Evolutionary conservation across 371 early-diverging fungal species (phyloP).

Genomic region (Entomophthora muscae): DNA sequence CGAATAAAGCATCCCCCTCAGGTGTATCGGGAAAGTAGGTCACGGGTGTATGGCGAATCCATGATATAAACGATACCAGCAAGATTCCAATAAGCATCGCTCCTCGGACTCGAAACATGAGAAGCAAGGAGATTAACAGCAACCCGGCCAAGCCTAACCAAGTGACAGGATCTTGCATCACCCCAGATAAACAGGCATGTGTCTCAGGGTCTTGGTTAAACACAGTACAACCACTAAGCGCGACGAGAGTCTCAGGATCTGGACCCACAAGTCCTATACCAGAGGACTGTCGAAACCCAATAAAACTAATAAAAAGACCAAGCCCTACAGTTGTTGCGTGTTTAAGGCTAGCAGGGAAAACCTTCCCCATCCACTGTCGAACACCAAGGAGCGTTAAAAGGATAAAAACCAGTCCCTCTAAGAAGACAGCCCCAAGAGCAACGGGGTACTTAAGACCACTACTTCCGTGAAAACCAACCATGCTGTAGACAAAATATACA

Average conservation of each 20-base stretch:
- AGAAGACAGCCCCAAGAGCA: constrained; percentile 59
- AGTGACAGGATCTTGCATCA: constrained; percentile 43
- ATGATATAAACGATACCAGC: constrained; percentile 43
- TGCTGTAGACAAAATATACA: constrained; percentile 63
- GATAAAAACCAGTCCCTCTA: constrained; percentile 60
- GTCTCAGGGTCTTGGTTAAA: constrained; percentile 25
- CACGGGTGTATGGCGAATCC: constrained; percentile 40
- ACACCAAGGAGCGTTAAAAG: constrained; percentile 48
- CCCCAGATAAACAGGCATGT: constrained; percentile 29
- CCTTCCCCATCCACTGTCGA: constrained; percentile 54
- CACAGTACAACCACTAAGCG: constrained; percentile 45
- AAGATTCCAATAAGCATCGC: constrained; percentile 52
- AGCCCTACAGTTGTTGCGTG: constrained; percentile 58
- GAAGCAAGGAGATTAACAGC: constrained; percentile 38
- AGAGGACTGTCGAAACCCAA: constrained; percentile 52
- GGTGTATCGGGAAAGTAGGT: constrained; percentile 55
- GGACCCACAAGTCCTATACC: constrained; percentile 52
- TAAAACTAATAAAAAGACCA: constrained; percentile 52
- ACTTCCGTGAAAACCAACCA: constrained; percentile 56
- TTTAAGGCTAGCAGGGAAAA: constrained; percentile 51
- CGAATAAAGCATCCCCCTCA: constrained; percentile 37
- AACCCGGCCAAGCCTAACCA: constrained; percentile 61
- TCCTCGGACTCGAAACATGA: constrained; percentile 47
- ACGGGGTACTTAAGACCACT: constrained; percentile 44
- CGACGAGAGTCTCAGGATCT: constrained; percentile 40